Percentiles rank a stretch among this genome's conserved stretches.
phyloP scores from a whole-genome alignment of 257 asterid species.

The Penstemon newberryi region DNA sequence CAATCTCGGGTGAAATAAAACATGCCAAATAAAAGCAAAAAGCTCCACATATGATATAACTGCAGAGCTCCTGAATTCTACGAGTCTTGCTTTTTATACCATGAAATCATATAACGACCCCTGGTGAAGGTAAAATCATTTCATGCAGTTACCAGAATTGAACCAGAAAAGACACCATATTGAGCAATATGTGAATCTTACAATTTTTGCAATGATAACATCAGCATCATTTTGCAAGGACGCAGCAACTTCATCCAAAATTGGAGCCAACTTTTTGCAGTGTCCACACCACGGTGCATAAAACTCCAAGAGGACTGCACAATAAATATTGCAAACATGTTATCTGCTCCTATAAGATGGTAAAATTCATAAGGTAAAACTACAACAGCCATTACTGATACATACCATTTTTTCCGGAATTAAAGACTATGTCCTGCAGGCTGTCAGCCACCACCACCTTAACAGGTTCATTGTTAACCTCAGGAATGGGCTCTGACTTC shows the following conservation, averaged over 20 bases:
- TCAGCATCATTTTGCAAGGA: slow-evolving; percentile 63
- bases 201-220: slow-evolving; percentile 77
- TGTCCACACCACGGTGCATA: slow-evolving; percentile 99
- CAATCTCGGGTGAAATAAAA: background rate
- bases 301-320: slow-evolving; percentile 73
- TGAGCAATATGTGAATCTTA: slow-evolving; percentile 36
- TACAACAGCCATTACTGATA: slow-evolving; percentile 17
- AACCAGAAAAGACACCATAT: slow-evolving; percentile 4
- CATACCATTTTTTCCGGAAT: slow-evolving; percentile 65
- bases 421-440: slow-evolving; percentile 59
- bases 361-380: background rate
- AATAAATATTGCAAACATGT: slow-evolving; percentile 14
- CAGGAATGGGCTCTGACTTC: slow-evolving; percentile 80
- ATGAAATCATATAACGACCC: background rate
- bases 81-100: background rate
- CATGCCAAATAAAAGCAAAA: background rate
- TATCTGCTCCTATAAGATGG: background rate
- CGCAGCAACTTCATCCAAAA: slow-evolving; percentile 87
- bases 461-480: slow-evolving; percentile 64
- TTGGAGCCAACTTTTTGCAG: slow-evolving; percentile 90
- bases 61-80: background rate
- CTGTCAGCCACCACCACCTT: slow-evolving; percentile 78
- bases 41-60: background rate
- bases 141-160: background rate
- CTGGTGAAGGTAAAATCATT: background rate